Percentiles rank a stretch among this genome's conserved stretches.
Conservation (phyloP, 441 rosid species). For the Isatis lusitanica region DNA sequence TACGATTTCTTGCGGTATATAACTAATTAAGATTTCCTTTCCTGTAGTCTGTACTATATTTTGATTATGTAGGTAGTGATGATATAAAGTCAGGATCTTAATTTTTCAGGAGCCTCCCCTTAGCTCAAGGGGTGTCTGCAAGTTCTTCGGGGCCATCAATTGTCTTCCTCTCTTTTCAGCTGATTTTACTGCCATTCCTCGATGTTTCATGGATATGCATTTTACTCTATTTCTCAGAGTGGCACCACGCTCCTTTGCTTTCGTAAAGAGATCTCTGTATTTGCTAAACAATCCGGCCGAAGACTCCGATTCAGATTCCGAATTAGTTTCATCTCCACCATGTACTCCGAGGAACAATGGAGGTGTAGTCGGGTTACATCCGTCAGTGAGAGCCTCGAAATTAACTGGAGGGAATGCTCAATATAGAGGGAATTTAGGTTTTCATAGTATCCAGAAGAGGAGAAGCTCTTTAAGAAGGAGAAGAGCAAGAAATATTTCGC, state of each 20-base stretch:
- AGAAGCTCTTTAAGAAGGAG: constrained; percentile 73
- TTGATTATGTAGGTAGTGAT: neutral
- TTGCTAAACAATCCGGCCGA: constrained; percentile 32
- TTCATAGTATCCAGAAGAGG: constrained; percentile 69
- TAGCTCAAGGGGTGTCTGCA: constrained; percentile 60
- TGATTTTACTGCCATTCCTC: constrained; percentile 74
- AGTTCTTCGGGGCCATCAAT: constrained; percentile 48
- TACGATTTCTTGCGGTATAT: constrained; percentile 60
- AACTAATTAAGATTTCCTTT: neutral
- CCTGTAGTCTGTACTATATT: neutral
- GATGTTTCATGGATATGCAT: constrained; percentile 66
- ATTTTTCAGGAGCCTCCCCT: constrained; percentile 56
- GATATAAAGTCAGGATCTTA: neutral
- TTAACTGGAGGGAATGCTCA: constrained; percentile 48
- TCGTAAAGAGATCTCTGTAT: constrained; percentile 40
- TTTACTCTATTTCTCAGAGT: constrained; percentile 34
- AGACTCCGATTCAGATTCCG: constrained; percentile 29
- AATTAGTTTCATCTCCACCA: constrained; percentile 22
- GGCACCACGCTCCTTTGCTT: constrained; percentile 37
- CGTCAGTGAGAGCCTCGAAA: constrained; percentile 53
- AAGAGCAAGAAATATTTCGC: constrained; percentile 60
- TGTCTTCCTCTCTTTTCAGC: constrained; percentile 58
- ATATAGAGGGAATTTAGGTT: constrained; percentile 50
- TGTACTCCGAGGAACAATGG: constrained; percentile 38
- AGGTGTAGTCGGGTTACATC: constrained; percentile 38